Evolutionary conservation across 345 rosid species (phyloP), one percentile per base, ranked within the genome.

Genomic region (Camelina hispida): DNA sequence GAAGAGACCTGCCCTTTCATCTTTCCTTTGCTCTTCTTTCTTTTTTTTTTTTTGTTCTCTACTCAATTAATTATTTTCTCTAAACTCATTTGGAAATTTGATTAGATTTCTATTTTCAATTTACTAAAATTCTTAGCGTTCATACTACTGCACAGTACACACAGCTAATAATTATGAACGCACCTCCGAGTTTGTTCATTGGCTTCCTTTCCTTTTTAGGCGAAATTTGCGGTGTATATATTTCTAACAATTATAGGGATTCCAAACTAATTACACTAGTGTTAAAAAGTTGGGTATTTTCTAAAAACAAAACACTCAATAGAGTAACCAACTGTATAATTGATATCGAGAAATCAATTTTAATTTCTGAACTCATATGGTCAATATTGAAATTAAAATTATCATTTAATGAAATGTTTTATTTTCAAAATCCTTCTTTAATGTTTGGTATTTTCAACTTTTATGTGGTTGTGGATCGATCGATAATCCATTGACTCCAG

Each of bases 1-100:
- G 18, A 69, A 55, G 74, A 69, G 72, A 38, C 80, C 15, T 56
- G 72, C 68, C 76, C 40, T 71, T 77, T 71, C 80, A 22, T 77
- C 72, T 77, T 71, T 65, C 76, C 53, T 37, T 4, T 30, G 23
- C 3, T 43, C n/a, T 37, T 32, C 2, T 34, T 34, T 34, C 1
- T 6, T 32, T 34, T 34, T 32, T 32, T 5, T 32, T 1, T 5
- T 4, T 32, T 32, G 0, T 30, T 23, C 10, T 47, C 1, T 46
- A 38, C 25, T 25, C 20, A 46, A 18, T 40, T 30, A 3, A 2
- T 48, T 48, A 6, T 3, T 50, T 22, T n/a, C 11, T 5, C 0
- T 0, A 11, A 20, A 18, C 12, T 40, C 20, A 40, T 60, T 60
- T 38, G 1, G 9, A 8, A 22, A 6, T 61, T 71, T 28, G 37